Conservation (phyloP, 1,284 basidiomycete genomes). For the Rhizoctonia solani region DNA sequence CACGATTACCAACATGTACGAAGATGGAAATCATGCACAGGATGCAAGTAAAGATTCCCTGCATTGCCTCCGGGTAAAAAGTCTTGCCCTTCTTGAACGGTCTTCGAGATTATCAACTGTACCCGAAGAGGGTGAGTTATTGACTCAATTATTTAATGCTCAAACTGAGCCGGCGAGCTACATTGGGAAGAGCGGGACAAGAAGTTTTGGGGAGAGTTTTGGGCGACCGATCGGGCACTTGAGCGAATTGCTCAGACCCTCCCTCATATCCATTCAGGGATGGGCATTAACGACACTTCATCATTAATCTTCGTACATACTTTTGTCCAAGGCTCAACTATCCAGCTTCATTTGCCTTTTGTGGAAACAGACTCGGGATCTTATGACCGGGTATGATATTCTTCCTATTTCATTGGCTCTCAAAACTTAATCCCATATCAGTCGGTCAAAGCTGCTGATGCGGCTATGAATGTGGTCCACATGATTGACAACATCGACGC, state of each 20-base stretch:
- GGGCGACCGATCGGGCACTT: conserved; percentile 21
- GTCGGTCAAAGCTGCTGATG: conserved; percentile 61
- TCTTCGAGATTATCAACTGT: conserved; percentile 62
- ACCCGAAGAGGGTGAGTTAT: conserved; percentile 58
- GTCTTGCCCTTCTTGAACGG: conserved; percentile 70
- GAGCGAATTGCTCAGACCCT: conserved; percentile 14
- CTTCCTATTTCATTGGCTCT: neutral
- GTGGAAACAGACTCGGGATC: conserved; percentile 59
- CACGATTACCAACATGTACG: conserved; percentile 21
- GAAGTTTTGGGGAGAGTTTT: conserved; percentile 50
- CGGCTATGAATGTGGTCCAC: conserved; percentile 53
- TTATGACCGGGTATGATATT: conserved; percentile 49
- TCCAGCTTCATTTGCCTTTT: conserved; percentile 66
- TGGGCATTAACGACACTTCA: conserved; percentile 45
- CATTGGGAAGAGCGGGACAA: conserved; percentile 62
- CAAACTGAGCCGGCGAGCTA: conserved; percentile 55
- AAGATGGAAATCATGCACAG: conserved; percentile 15
- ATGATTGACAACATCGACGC: conserved; percentile 55
- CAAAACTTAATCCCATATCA: conserved; percentile 44
- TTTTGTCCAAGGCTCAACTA: conserved; percentile 66
- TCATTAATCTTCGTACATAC: conserved; percentile 63
- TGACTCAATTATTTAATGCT: conserved; percentile 47
- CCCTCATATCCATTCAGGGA: conserved; percentile 32
- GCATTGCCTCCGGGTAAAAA: conserved; percentile 64
- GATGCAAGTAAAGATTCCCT: conserved; percentile 42